Evolutionary conservation across 2,329 filamentous ascomycete species (phyloP), one percentile per base, ranked within the genome.

Genomic region (Neopestalotiopsis sp.): DNA sequence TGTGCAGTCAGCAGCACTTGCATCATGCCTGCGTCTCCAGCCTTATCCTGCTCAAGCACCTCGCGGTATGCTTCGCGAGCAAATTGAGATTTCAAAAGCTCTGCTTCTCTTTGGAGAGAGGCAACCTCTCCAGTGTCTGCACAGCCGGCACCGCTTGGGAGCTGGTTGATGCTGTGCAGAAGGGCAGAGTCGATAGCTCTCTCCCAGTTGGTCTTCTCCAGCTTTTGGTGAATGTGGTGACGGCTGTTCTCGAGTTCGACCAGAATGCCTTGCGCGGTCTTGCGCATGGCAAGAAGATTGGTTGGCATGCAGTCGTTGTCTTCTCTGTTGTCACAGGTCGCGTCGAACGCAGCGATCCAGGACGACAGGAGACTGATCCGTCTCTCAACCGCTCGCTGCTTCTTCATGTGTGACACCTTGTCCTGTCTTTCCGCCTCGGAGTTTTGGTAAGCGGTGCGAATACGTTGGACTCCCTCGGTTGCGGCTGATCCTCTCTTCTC

Each of bases 301-400:
- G 87, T 82, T 1, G 94, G 89, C 86, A 91, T 90, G 0, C 86
- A 82, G 14, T 90, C 87, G 69, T 92, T 91, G 24, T 90, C 88
- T 66, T 92, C 91, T 20, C 90, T 87, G 62, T 86, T 86, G 52
- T 94, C 93, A 73, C 92, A 95, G 2, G 97, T 89, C 1, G 88
- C 85, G 71, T 98, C 95, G 75, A 98, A 99, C 1, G 94, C 94
- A 1, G 92, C 93, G 68, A 98, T 92, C 96, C 96, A 99, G 1
- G 92, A 91, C 3, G 92, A 95, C n/a, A 99, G 86, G 70, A 97
- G 85, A 6, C 90, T 88, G 71, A 98, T 97, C 17, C 96, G 90
- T 72, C 94, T 89, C 81, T 97, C 94, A 40, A 97, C 90, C 67
- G 92, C 90, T 73, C 92, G 91, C 69, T 97, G 83, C 74, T 93